phyloP scores from a whole-genome alignment of 768 basidiomycete species.

The Boletellus emodensis region DNA sequence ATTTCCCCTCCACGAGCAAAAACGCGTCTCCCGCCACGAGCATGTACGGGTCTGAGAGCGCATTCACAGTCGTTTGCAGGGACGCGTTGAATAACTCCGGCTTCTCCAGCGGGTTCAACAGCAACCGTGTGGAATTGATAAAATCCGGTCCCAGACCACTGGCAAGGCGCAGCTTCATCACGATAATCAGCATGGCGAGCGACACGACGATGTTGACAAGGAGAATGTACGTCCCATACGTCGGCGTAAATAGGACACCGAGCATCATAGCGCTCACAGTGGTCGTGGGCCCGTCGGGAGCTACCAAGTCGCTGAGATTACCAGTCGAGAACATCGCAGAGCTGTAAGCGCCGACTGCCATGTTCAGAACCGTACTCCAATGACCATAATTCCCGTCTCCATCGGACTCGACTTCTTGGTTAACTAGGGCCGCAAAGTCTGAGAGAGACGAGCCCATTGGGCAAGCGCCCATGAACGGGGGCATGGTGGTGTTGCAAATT shows the following conservation, averaged over 20 bases:
- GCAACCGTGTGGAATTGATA: background rate
- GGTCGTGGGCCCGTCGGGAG: conserved; percentile 42
- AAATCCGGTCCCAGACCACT: conserved; percentile 2
- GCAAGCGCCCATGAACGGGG: background rate
- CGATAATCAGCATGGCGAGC: background rate
- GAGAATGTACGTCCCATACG: conserved; percentile 1
- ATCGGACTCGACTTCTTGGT: too few relatives aligned
- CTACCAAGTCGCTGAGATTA: conserved; percentile 25
- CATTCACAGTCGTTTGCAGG: background rate
- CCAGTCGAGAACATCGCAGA: background rate
- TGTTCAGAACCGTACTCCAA: conserved; percentile 6
- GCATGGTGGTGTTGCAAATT: conserved; percentile 7
- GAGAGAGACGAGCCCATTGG: background rate
- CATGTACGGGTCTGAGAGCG: conserved; percentile 2
- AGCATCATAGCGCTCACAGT: background rate
- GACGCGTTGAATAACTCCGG: conserved; percentile 4
- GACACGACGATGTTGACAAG: conserved; percentile 2
- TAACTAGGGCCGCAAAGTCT: conserved; percentile 2
- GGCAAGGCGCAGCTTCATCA: background rate
- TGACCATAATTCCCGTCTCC: too few relatives aligned
- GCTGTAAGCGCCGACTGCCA: conserved; percentile 11
- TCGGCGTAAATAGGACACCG: background rate
- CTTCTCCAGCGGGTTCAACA: conserved; percentile 3
- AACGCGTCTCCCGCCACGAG: too few relatives aligned
- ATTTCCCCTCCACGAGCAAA: too few relatives aligned